These are phyloP conservation scores for Wickerhamiella parazyma DNA, from an alignment of 805 yeast species.

Conservation along the genomic window DNA sequence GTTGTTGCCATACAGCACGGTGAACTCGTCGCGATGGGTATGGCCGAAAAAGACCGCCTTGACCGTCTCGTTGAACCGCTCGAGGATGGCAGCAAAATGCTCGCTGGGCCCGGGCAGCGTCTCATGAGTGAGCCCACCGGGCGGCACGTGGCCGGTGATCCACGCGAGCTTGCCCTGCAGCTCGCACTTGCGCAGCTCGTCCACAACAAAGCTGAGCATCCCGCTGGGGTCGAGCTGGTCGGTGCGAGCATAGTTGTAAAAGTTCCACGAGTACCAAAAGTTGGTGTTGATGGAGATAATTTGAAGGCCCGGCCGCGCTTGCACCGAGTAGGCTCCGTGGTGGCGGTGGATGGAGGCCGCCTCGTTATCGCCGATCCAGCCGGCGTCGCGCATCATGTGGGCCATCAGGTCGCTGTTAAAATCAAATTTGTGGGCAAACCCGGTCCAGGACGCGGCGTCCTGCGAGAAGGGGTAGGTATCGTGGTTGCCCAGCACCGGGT, in stretches of 20 bases:
- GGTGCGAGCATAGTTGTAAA: slow-evolving; percentile 40
- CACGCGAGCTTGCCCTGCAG: slow-evolving; percentile 48
- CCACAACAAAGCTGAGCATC: slow-evolving; percentile 43
- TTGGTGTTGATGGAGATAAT: slow-evolving; percentile 53
- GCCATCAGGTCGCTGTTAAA: slow-evolving; percentile 39
- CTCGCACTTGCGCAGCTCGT: slow-evolving; percentile 52
- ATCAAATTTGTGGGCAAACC: slow-evolving; percentile 31
- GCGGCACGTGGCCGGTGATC: slow-evolving; percentile 59
- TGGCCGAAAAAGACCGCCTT: slow-evolving; percentile 62
- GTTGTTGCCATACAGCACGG: slow-evolving; percentile 40
- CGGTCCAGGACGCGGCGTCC: slow-evolving; percentile 40
- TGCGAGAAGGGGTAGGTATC: slow-evolving; percentile 64
- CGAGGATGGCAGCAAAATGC: slow-evolving; percentile 42
- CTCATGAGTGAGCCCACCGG: slow-evolving; percentile 36
- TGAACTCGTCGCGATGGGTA: slow-evolving; percentile 57
- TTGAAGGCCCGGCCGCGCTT: slow-evolving; percentile 43
- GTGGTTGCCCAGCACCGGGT: slow-evolving; percentile 55
- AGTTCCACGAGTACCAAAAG: slow-evolving; percentile 51
- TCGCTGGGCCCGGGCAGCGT: slow-evolving; percentile 49
- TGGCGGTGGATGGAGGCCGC: slow-evolving; percentile 32
- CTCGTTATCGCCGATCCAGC: slow-evolving; percentile 31
- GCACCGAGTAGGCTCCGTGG: slow-evolving; percentile 48
- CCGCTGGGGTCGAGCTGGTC: slow-evolving; percentile 47
- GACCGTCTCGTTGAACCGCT: slow-evolving; percentile 52
- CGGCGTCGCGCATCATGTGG: slow-evolving; percentile 34